Conservation (phyloP, 805 yeast species). For the Myxozyma melibiosi region DNA sequence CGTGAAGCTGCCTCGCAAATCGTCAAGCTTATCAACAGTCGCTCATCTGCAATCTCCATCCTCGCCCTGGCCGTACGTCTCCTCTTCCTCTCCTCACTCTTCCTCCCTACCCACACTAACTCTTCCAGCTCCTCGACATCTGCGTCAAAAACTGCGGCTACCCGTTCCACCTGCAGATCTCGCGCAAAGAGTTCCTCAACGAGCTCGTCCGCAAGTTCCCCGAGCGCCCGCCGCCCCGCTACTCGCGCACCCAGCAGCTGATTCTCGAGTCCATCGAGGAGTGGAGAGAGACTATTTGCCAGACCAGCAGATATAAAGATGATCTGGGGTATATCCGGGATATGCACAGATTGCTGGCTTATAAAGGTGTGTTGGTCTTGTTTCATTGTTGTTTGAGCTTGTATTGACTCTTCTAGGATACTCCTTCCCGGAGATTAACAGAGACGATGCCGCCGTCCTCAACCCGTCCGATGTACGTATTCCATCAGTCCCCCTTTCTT, state of each 20-base stretch:
- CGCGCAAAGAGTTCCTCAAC: slow-evolving; percentile 91
- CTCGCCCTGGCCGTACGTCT: slow-evolving; percentile 69
- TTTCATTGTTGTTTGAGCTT: neutral
- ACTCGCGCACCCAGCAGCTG: slow-evolving; percentile 78
- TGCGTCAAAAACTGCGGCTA: slow-evolving; percentile 97
- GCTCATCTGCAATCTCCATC: slow-evolving; percentile 80
- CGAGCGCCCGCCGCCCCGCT: slow-evolving; percentile 86
- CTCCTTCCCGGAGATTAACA: slow-evolving; percentile 85
- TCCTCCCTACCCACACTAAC: neutral
- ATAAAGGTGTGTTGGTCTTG: slow-evolving; percentile 54
- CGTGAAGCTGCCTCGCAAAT: slow-evolving; percentile 89
- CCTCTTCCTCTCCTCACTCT: neutral
- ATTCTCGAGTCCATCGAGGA: slow-evolving; percentile 91
- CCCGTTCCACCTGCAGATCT: slow-evolving; percentile 92
- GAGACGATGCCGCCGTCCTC: slow-evolving; percentile 89
- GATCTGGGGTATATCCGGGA: slow-evolving; percentile 91
- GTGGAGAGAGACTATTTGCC: slow-evolving; percentile 95
- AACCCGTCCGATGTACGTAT: slow-evolving; percentile 64
- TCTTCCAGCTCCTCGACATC: slow-evolving; percentile 63
- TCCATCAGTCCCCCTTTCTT: neutral
- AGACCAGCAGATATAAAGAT: slow-evolving; percentile 83
- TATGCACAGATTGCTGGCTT: slow-evolving; percentile 87
- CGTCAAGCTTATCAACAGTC: slow-evolving; percentile 76
- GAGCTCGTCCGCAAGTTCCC: slow-evolving; percentile 93
- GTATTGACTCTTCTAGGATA: slow-evolving; percentile 51